Percentiles rank a stretch among this genome's conserved stretches.
Conservation (phyloP, 345 rosid species). For the Salix caprea region DNA sequence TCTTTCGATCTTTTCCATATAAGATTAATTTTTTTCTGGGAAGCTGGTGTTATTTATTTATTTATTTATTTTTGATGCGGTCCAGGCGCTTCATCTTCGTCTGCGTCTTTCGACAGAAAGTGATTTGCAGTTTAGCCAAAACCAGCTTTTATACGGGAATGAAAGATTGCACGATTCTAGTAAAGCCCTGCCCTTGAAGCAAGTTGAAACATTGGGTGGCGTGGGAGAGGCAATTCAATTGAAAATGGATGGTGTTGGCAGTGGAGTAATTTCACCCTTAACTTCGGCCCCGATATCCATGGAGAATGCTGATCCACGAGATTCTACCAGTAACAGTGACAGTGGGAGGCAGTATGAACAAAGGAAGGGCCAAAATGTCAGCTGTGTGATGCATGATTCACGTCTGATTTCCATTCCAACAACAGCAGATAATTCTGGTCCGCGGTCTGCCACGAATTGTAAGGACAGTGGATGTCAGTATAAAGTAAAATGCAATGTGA, state of each 20-base stretch:
- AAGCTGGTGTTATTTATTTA: background rate
- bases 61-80: background rate
- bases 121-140: slow-evolving; percentile 23
- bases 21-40: background rate
- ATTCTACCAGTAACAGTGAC: background rate
- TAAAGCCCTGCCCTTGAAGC: slow-evolving; percentile 6
- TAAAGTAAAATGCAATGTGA: slow-evolving; percentile 20
- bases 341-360: slow-evolving; percentile 8
- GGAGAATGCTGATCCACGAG: slow-evolving; percentile 13
- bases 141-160: slow-evolving; percentile 15
- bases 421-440: slow-evolving; percentile 9
- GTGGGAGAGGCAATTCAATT: slow-evolving; percentile 8
- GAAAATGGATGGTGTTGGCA: slow-evolving; percentile 3
- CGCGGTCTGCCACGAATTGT: background rate
- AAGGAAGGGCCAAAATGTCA: slow-evolving; percentile 3
- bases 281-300: slow-evolving; percentile 6
- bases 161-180: slow-evolving; percentile 6
- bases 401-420: slow-evolving; percentile 8
- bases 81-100: slow-evolving; percentile 38
- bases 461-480: background rate
- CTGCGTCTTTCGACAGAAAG: slow-evolving; percentile 35
- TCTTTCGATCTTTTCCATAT: background rate
- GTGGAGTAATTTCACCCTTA: slow-evolving; percentile 1
- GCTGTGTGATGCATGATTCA: background rate
- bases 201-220: slow-evolving; percentile 21